Evolutionary conservation across 192 early-diverging fungal species (phyloP).

Genomic region (Coemansia sp.): DNA sequence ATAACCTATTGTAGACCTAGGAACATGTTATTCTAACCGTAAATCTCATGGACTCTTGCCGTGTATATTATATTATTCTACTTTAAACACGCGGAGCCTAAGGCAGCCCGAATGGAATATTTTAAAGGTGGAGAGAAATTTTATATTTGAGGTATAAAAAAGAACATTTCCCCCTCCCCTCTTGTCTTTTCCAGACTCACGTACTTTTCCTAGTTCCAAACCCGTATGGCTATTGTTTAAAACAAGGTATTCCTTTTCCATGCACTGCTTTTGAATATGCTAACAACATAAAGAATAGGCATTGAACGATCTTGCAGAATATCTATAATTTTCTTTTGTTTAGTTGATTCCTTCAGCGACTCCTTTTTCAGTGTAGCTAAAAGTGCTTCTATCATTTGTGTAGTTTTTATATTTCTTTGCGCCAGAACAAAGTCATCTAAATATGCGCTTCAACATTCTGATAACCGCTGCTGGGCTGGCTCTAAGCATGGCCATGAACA

Average conservation of each 20-base stretch:
- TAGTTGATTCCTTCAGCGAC: neutral
- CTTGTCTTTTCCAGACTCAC: neutral
- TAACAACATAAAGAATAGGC: neutral
- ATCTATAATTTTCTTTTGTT: neutral
- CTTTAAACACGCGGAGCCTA: neutral
- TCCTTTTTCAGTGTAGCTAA: neutral
- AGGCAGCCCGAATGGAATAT: neutral
- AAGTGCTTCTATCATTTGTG: neutral
- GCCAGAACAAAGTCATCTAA: neutral
- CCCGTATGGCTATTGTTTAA: slow-evolving; percentile 10
- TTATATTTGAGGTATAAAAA: neutral
- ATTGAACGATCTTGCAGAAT: too few species aligned
- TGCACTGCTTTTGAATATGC: neutral
- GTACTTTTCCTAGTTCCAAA: neutral
- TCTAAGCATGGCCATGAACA: slow-evolving; percentile 15
- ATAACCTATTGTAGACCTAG: neutral
- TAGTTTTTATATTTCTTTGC: neutral
- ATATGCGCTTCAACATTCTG: slow-evolving; percentile 34
- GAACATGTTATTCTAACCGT: neutral
- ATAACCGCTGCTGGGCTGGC: slow-evolving; percentile 29
- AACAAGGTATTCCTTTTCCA: neutral
- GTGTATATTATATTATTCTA: neutral
- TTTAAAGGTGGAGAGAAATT: neutral
- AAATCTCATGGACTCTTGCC: neutral
- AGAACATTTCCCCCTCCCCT: neutral